A percentile compares a stretch with the other conserved stretches of the same genome.
These are phyloP conservation scores for Microsporum canis DNA, from an alignment of 2,329 filamentous ascomycete species.

Conservation along the genomic window DNA sequence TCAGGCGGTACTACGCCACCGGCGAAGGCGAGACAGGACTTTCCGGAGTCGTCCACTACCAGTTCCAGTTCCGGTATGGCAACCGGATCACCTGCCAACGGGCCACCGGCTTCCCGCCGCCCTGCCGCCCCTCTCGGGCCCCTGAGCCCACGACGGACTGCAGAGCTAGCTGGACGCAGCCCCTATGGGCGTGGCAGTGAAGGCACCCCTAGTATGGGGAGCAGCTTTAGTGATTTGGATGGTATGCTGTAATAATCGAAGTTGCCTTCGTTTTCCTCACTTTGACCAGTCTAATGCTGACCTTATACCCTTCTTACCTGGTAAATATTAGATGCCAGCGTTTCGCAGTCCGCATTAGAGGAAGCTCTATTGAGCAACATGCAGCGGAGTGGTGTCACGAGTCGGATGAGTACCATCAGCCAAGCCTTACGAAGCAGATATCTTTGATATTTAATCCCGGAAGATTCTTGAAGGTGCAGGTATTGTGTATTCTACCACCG, in stretches of 20 bases:
- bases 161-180: conserved; percentile 39
- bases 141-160: conserved; percentile 35
- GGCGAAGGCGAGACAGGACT: conserved; percentile 1
- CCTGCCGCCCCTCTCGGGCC: conserved; percentile 16
- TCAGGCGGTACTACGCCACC: conserved; percentile 18
- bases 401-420: conserved; percentile 34
- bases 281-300: not conserved
- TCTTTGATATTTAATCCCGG: conserved; percentile 21
- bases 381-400: conserved; percentile 42
- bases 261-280: not conserved
- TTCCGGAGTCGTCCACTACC: conserved; percentile 22
- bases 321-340: conserved; percentile 42
- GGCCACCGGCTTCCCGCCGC: not conserved
- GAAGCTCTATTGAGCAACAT: conserved; percentile 54
- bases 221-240: conserved; percentile 55
- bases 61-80: conserved; percentile 31
- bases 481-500: no score
- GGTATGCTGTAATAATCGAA: conserved; percentile 28
- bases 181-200: conserved; percentile 41
- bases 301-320: not conserved
- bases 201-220: conserved; percentile 51
- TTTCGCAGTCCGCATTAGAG: conserved; percentile 54
- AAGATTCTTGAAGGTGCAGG: no score
- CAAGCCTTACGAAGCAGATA: conserved; percentile 39
- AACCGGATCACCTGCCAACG: conserved; percentile 13